Percentiles rank a stretch among this genome's conserved stretches.
phyloP scores from a whole-genome alignment of 148 eudicot species.

The Heliosperma pusillum region DNA sequence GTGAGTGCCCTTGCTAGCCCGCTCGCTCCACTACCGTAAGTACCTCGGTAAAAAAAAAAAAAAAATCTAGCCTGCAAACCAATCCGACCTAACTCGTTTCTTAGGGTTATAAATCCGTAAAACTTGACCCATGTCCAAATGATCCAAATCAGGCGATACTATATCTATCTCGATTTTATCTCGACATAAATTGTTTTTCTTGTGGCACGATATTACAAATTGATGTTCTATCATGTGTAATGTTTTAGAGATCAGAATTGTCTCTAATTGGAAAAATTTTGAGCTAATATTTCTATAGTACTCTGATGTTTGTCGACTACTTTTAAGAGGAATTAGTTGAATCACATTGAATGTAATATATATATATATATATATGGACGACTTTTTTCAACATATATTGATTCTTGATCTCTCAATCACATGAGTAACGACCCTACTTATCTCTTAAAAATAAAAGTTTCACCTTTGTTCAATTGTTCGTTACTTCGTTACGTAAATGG shows the following conservation, averaged over 20 bases:
- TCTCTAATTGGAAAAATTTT: not conserved
- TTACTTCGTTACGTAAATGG: not conserved
- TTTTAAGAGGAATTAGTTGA: slow-evolving; percentile 1
- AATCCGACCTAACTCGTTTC: too few relatives aligned
- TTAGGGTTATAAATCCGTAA: too few relatives aligned
- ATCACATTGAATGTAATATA: slow-evolving; percentile 16
- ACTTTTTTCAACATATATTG: slow-evolving; percentile 19
- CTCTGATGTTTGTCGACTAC: not conserved
- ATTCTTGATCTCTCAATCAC: slow-evolving; percentile 28
- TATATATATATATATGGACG: too few relatives aligned
- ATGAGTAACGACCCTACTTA: slow-evolving; percentile 34
- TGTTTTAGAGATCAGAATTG: not conserved
- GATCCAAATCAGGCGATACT: too few relatives aligned
- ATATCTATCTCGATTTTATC: not conserved
- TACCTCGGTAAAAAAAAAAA: too few relatives aligned
- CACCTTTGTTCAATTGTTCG: not conserved
- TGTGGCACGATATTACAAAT: not conserved
- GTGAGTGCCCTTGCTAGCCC: too few relatives aligned
- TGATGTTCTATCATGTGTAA: not conserved
- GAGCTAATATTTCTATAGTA: not conserved
- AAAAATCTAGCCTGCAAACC: too few relatives aligned
- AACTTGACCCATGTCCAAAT: too few relatives aligned
- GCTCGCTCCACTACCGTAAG: too few relatives aligned
- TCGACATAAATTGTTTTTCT: not conserved
- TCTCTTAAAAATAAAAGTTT: not conserved